phyloP scores from a whole-genome alignment of 257 asterid genomes.

The Dorcoceras hygrometricum region DNA sequence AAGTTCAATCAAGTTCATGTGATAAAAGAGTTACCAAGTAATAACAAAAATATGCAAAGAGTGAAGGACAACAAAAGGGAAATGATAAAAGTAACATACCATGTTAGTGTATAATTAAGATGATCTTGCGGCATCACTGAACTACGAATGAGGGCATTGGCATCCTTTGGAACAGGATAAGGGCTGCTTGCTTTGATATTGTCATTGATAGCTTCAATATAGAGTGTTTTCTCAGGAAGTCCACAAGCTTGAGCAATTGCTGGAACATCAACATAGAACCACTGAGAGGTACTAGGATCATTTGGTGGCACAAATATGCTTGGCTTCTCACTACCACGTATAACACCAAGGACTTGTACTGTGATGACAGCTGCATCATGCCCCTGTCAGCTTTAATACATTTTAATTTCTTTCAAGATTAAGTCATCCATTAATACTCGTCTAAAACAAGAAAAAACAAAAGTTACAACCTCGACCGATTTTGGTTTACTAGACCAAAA shows the following conservation, averaged over 20 bases:
- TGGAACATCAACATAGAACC: slow-evolving; percentile 92
- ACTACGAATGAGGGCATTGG: slow-evolving; percentile 57
- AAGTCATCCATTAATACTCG: slow-evolving; percentile 13
- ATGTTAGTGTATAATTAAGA: slow-evolving; percentile 78
- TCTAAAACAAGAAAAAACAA: slow-evolving; percentile 20
- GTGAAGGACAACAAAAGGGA: slow-evolving; percentile 14
- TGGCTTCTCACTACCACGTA: slow-evolving; percentile 90
- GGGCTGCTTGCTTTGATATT: slow-evolving; percentile 72
- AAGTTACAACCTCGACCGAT: slow-evolving; percentile 38
- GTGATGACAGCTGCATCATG: slow-evolving; percentile 35
- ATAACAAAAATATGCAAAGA: slow-evolving; percentile 5
- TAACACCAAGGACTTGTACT: slow-evolving; percentile 68
- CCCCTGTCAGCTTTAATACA: slow-evolving; percentile 52
- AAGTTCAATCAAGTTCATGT: slow-evolving; percentile 11
- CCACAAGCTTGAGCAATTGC: slow-evolving; percentile 77
- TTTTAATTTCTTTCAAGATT: slow-evolving; percentile 27
- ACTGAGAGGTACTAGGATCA: slow-evolving; percentile 72
- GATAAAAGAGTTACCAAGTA: neutral
- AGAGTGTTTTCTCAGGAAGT: slow-evolving; percentile 66
- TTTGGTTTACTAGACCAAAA: slow-evolving; percentile 55
- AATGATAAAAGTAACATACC: slow-evolving; percentile 56
- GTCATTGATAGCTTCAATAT: slow-evolving; percentile 72
- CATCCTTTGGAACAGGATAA: slow-evolving; percentile 86
- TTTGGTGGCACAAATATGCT: slow-evolving; percentile 94
- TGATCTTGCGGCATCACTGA: slow-evolving; percentile 98